Evolutionary conservation across 495 filamentous ascomycete genomes (phyloP).

Genomic region (Cudoniella acicularis): DNA sequence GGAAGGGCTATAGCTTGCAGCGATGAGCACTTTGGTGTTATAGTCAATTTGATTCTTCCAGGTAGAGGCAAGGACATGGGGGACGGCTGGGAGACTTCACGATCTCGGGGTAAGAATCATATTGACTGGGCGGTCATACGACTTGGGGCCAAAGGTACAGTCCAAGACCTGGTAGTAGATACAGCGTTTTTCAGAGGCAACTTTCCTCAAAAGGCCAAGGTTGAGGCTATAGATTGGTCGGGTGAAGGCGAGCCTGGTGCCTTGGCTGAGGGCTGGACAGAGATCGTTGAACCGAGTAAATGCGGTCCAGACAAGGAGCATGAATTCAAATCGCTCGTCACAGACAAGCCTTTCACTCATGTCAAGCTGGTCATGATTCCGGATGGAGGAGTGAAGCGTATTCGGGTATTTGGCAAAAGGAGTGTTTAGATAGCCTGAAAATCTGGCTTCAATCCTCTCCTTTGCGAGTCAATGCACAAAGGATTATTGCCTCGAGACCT

Average conservation of each 20-base stretch:
- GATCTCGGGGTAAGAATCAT: slow-evolving; percentile 71
- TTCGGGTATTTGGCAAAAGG: slow-evolving; percentile 74
- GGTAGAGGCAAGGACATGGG: slow-evolving; percentile 89
- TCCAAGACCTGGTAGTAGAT: slow-evolving; percentile 74
- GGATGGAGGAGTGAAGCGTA: slow-evolving; percentile 86
- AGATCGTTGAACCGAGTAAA: slow-evolving; percentile 62
- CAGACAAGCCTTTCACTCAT: slow-evolving; percentile 63
- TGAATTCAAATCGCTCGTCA: slow-evolving; percentile 53
- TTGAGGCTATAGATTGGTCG: slow-evolving; percentile 60
- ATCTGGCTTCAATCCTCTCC: not conserved
- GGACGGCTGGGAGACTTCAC: slow-evolving; percentile 90
- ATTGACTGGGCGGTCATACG: slow-evolving; percentile 82
- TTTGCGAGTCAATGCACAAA: not conserved
- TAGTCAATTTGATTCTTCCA: slow-evolving; percentile 78
- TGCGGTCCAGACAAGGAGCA: slow-evolving; percentile 82
- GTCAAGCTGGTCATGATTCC: slow-evolving; percentile 88
- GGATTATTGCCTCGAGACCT: not conserved
- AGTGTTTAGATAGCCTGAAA: slow-evolving; percentile 3
- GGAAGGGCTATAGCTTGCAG: slow-evolving; percentile 72
- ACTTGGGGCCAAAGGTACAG: slow-evolving; percentile 66
- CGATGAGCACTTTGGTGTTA: slow-evolving; percentile 83
- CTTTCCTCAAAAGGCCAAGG: slow-evolving; percentile 73
- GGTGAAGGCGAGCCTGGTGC: slow-evolving; percentile 49
- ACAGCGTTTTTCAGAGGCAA: slow-evolving; percentile 90
- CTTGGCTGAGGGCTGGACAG: slow-evolving; percentile 65